Evolutionary conservation across 75 land plant species (phyloP).

Genomic region (Gnetum montanum): DNA sequence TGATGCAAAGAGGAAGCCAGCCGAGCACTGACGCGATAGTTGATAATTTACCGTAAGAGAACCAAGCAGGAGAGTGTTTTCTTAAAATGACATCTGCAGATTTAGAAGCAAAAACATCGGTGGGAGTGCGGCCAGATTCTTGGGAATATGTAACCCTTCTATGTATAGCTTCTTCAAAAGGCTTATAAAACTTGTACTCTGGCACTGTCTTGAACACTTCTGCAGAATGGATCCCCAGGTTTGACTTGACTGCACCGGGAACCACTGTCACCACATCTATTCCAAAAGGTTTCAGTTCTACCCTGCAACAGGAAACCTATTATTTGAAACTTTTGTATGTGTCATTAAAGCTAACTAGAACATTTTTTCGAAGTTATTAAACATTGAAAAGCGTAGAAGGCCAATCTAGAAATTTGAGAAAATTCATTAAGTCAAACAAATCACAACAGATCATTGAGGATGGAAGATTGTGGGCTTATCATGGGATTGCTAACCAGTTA

Average conservation of each 20-base stretch:
- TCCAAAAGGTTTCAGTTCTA: constrained; percentile 67
- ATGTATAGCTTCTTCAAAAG: constrained; percentile 38
- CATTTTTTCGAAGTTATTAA: too few relatives aligned
- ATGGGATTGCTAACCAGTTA: too few relatives aligned
- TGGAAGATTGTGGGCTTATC: too few relatives aligned
- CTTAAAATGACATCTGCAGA: constrained; percentile 53
- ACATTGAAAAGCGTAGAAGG: too few relatives aligned
- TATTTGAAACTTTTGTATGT: too few relatives aligned
- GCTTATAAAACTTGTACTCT: constrained; percentile 69
- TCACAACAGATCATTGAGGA: too few relatives aligned
- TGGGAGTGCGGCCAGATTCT: constrained; percentile 44
- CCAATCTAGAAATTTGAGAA: too few relatives aligned
- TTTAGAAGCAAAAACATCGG: constrained; percentile 67
- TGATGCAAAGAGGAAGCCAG: constrained; percentile 53
- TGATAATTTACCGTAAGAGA: constrained; percentile 49
- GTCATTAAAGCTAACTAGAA: too few relatives aligned
- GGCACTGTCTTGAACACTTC: constrained; percentile 29
- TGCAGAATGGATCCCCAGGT: constrained; percentile 38
- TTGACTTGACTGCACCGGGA: constrained; percentile 78
- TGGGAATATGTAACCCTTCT: constrained; percentile 50
- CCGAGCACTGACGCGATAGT: constrained; percentile 30
- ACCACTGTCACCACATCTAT: constrained; percentile 72
- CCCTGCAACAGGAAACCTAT: too few relatives aligned
- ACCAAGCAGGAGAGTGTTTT: constrained; percentile 58
- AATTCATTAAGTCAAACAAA: too few relatives aligned